phyloP scores from a whole-genome alignment of 2,329 filamentous ascomycete genomes.

The Clathrospora elynae region DNA sequence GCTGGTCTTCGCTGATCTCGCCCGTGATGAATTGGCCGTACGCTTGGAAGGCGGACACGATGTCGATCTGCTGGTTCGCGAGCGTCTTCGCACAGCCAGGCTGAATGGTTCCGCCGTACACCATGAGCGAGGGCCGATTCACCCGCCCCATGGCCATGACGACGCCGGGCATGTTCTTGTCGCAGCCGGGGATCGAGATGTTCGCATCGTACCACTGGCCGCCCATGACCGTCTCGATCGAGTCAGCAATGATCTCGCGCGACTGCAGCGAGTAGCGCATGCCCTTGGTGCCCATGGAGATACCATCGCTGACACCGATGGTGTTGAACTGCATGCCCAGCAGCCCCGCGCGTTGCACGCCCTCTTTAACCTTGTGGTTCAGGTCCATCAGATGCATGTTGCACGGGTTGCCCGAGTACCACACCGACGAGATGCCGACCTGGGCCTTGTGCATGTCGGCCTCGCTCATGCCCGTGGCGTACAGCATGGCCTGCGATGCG shows the following conservation, averaged over 20 bases:
- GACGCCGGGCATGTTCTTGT: slow-evolving; percentile 91
- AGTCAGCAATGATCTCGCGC: slow-evolving; percentile 95
- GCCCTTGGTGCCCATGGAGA: slow-evolving; percentile 96
- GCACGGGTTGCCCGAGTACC: slow-evolving; percentile 97
- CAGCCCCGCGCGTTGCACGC: slow-evolving; percentile 75
- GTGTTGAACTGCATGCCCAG: slow-evolving; percentile 99
- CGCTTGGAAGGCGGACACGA: slow-evolving; percentile 96
- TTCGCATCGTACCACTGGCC: slow-evolving; percentile 99
- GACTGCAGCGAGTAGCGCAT: slow-evolving; percentile 97
- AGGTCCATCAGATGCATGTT: slow-evolving; percentile 98
- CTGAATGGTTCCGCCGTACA: slow-evolving; percentile 93
- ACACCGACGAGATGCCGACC: slow-evolving; percentile 96
- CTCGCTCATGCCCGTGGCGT: slow-evolving; percentile 87
- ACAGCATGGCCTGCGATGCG: slow-evolving; percentile 98
- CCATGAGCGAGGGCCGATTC: slow-evolving; percentile 94
- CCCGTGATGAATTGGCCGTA: slow-evolving; percentile 95
- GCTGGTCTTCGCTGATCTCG: slow-evolving; percentile 86
- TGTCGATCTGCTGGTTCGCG: slow-evolving; percentile 77
- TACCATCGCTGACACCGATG: slow-evolving; percentile 94
- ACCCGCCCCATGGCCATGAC: slow-evolving; percentile 85
- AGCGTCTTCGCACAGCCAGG: slow-evolving; percentile 80
- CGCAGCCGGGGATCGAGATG: slow-evolving; percentile 93
- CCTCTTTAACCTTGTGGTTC: slow-evolving; percentile 75
- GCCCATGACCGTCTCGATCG: slow-evolving; percentile 98
- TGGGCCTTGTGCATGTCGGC: slow-evolving; percentile 94